phyloP scores from a whole-genome alignment of 129 eudicot genomes.

The Escallonia herrerae region DNA sequence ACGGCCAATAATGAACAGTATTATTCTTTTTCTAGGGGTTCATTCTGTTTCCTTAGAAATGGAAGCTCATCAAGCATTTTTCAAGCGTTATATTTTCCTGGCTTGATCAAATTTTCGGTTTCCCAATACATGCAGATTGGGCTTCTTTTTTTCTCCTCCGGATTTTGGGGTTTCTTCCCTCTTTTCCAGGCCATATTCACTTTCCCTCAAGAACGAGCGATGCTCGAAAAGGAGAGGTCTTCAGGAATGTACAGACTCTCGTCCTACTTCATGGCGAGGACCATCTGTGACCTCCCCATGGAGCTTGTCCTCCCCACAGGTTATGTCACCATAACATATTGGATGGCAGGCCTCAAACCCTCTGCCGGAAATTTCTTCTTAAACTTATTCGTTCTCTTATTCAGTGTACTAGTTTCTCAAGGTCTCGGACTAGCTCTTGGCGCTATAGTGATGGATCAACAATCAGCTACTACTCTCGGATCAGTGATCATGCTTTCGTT shows the following conservation, averaged over 20 bases:
- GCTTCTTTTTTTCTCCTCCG: slow-evolving; percentile 55
- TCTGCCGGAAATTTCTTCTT: slow-evolving; percentile 31
- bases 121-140: slow-evolving; percentile 46
- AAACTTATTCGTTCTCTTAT: slow-evolving; percentile 28
- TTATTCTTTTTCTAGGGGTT: no score
- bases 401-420: slow-evolving; percentile 50
- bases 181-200: slow-evolving; percentile 71
- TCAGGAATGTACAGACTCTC: slow-evolving; percentile 90
- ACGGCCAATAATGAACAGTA: no score
- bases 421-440: slow-evolving; percentile 88
- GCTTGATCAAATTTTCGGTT: background rate
- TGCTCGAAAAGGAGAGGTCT: slow-evolving; percentile 69
- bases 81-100: no score
- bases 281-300: slow-evolving; percentile 69
- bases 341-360: slow-evolving; percentile 82
- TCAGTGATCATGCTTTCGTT: slow-evolving; percentile 62
- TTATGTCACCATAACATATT: slow-evolving; percentile 50
- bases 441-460: slow-evolving; percentile 66
- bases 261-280: slow-evolving; percentile 61
- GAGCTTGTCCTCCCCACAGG: slow-evolving; percentile 71
- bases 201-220: slow-evolving; percentile 68
- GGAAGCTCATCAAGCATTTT: no score
- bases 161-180: slow-evolving; percentile 81
- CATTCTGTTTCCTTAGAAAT: no score
- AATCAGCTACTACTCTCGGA: slow-evolving; percentile 49